Evolutionary conservation across 495 filamentous ascomycete genomes (phyloP).

Genomic region (Pyrenopolyporus hunteri): DNA sequence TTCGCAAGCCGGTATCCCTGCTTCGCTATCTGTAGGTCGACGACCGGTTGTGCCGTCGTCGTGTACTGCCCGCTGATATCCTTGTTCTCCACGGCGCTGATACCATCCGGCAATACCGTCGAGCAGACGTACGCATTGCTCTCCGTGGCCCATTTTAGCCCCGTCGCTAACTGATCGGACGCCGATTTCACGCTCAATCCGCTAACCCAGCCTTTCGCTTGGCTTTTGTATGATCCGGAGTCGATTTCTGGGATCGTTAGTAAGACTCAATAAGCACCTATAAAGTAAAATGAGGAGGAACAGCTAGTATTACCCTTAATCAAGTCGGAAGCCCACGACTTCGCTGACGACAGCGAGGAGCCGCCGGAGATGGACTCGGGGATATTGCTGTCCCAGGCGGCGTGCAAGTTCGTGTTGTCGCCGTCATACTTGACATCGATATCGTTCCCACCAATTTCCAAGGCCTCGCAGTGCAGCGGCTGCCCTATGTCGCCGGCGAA

Average conservation of each 20-base stretch:
- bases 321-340: constrained; percentile 46
- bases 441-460: constrained; percentile 63
- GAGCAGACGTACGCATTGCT: constrained; percentile 64
- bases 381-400: constrained; percentile 70
- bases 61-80: constrained; percentile 61
- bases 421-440: constrained; percentile 63
- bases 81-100: constrained; percentile 53
- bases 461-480: constrained; percentile 66
- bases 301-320: constrained; percentile 25
- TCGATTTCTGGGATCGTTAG: constrained; percentile 47
- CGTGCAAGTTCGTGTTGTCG: constrained; percentile 63
- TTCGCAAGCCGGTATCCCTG: constrained; percentile 58
- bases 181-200: constrained; percentile 52
- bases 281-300: neutral
- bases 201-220: constrained; percentile 55
- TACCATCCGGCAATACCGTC: constrained; percentile 57
- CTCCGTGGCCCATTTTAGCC: constrained; percentile 62
- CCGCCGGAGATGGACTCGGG: constrained; percentile 62
- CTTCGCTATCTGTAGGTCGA: constrained; percentile 70
- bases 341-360: constrained; percentile 44
- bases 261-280: neutral
- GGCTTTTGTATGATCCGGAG: constrained; percentile 52
- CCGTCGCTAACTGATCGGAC: constrained; percentile 37
- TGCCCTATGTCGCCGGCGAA: constrained; percentile 69
- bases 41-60: constrained; percentile 54